phyloP scores from a whole-genome alignment of 2,329 filamentous ascomycete species.

The Leptographium lundbergii region DNA sequence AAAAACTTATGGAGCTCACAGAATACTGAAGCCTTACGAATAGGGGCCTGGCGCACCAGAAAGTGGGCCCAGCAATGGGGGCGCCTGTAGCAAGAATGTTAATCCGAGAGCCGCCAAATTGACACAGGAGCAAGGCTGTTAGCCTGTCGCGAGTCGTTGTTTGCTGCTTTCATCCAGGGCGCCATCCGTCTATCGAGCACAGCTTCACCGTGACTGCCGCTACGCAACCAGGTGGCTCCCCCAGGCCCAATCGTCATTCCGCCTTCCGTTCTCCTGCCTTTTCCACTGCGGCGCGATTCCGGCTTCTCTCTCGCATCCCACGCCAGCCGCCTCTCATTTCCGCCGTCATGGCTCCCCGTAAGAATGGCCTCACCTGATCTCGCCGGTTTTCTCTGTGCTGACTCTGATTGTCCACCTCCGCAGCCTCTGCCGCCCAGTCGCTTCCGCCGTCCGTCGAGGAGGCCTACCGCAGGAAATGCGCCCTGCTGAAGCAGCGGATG shows the following conservation, averaged over 20 bases:
- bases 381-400: not conserved
- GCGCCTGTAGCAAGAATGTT: not conserved
- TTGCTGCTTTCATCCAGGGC: not conserved
- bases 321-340: not conserved
- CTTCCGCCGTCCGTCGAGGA: slow-evolving; percentile 85
- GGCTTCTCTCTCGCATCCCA: not conserved
- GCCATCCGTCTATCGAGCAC: too few species aligned
- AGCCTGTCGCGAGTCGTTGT: not conserved
- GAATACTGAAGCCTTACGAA: slow-evolving; percentile 3
- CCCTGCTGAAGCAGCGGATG: slow-evolving; percentile 82
- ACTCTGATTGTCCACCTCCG: not conserved
- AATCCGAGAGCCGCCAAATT: not conserved
- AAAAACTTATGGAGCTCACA: slow-evolving; percentile 2
- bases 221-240: not conserved
- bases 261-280: not conserved
- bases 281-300: not conserved
- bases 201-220: not conserved
- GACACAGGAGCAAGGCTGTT: not conserved
- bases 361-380: not conserved
- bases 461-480: slow-evolving; percentile 92
- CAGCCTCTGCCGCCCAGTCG: slow-evolving; percentile 16
- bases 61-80: not conserved
- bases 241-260: not conserved
- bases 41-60: not conserved
- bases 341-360: not conserved